Conservation (phyloP, 495 filamentous ascomycete species). For the Penicillium waksmanii region DNA sequence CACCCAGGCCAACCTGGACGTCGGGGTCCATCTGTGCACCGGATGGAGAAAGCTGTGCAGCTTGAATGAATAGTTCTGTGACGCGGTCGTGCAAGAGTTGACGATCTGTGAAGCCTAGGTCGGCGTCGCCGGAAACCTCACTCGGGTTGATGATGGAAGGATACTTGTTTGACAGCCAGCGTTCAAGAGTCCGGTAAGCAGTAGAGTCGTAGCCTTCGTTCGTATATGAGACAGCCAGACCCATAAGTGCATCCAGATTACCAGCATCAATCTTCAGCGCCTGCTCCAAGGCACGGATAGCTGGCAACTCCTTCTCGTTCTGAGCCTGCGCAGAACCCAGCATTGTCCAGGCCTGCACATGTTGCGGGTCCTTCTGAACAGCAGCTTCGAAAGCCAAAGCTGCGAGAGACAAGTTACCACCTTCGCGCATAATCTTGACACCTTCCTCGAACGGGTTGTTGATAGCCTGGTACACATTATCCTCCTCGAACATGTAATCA, state of each 20-base stretch:
- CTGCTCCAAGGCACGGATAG: conserved; percentile 96
- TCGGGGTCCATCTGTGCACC: conserved; percentile 95
- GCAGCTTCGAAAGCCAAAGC: conserved; percentile 97
- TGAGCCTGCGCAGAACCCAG: conserved; percentile 92
- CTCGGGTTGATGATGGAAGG: conserved; percentile 71
- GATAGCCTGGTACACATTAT: conserved; percentile 81
- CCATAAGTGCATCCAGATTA: conserved; percentile 91
- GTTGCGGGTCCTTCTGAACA: conserved; percentile 82
- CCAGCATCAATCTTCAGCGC: conserved; percentile 83
- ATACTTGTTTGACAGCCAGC: conserved; percentile 94
- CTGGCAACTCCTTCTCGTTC: conserved; percentile 96
- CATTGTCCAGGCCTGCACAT: conserved; percentile 90
- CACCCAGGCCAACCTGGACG: conserved; percentile 95
- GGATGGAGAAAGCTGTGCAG: conserved; percentile 86
- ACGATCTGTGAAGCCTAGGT: conserved; percentile 91
- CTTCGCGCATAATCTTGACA: conserved; percentile 84
- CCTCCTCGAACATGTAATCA: conserved; percentile 92
- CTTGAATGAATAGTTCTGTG: conserved; percentile 85
- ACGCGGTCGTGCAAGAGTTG: conserved; percentile 88
- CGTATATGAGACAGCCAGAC: conserved; percentile 94
- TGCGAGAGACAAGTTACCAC: conserved; percentile 91
- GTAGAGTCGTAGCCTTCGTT: conserved; percentile 98
- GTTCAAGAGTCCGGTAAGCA: conserved; percentile 94
- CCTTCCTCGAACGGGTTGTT: conserved; percentile 88
- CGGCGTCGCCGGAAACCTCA: conserved; percentile 68